Conservation (phyloP, 129 eudicot genomes). For the Flaveria ramosissima region DNA sequence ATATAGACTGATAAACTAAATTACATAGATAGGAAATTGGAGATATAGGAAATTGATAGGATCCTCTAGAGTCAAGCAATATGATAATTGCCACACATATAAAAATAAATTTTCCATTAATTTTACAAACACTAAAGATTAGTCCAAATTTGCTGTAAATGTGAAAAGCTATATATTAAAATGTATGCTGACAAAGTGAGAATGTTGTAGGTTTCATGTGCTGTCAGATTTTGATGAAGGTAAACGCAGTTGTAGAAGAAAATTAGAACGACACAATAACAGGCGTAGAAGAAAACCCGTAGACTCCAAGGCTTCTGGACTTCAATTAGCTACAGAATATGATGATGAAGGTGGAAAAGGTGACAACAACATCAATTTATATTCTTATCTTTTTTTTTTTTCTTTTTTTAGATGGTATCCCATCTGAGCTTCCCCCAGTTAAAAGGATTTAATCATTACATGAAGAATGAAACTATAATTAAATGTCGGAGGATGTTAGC, state of each 20-base stretch:
- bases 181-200: conserved; percentile 19
- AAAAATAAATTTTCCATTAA: not conserved
- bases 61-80: not conserved
- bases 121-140: not conserved
- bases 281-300: conserved; percentile 79
- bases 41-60: not conserved
- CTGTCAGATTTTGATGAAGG: conserved; percentile 96
- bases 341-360: conserved; percentile 73
- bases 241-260: conserved; percentile 95
- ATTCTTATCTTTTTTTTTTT: not conserved
- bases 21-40: too few relatives aligned
- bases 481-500: conserved; percentile 15
- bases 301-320: conserved; percentile 52
- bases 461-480: conserved; percentile 10
- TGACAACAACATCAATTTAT: conserved; percentile 19
- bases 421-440: conserved; percentile 2
- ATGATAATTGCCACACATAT: not conserved
- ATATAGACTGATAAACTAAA: too few relatives aligned
- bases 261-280: conserved; percentile 86
- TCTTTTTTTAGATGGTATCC: not conserved
- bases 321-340: conserved; percentile 48
- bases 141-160: not conserved
- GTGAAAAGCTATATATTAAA: not conserved
- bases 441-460: conserved; percentile 5
- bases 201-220: conserved; percentile 75